Evolutionary conservation across 2,329 filamentous ascomycete genomes (phyloP), one percentile per base, ranked within the genome.

Genomic region (Neofusicoccum parvum): DNA sequence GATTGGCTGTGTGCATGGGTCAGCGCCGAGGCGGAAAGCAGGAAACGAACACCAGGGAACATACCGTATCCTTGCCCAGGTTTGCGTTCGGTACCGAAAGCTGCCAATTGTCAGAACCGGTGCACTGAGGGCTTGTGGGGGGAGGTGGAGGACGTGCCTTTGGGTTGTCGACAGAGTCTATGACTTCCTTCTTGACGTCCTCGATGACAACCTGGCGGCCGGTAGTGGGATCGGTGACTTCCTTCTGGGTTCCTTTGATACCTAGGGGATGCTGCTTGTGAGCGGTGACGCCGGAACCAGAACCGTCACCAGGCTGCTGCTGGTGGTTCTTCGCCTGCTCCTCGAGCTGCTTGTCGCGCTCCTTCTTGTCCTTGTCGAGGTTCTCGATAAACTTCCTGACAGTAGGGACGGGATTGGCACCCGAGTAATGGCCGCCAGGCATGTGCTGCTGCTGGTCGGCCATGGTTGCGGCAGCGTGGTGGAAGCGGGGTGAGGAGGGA

Each of bases 51-150:
- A 32, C 27, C 53, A 20, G 43, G 27, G 3, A 17, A 75, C 81
- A 71, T 75, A 85, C 84, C 3, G 92, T 90, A 3, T 87, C 81
- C 75, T 91, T 94, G 68, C 88, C 87, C 2, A 98, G 80, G 72
- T 97, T 97, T 48, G 92, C 91, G 76, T 97, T 98, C 17, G 94
- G 94, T 0, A 98, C 87, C 1, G 91, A 92, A 14, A 97, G 78
- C 87, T 92, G 71, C 50, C 32, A n/a, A 59, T 15, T 23, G 23
- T 60, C 11, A 64, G 56, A n/a, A 3, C n/a, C 32, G 15, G 15
- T 50, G 17, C 5, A n/a, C 23, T 32, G 6, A 32, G 39, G n/a
- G n/a, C 27, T 27, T 39, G 23, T 49, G 9, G 12, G 36, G 36
- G n/a, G 59, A 69, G 39, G 41, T 50, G 10, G 7, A 41, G 12